Conservation (phyloP, 1,139 yeast genomes). For the Zygosaccharomyces pseudobailii region DNA sequence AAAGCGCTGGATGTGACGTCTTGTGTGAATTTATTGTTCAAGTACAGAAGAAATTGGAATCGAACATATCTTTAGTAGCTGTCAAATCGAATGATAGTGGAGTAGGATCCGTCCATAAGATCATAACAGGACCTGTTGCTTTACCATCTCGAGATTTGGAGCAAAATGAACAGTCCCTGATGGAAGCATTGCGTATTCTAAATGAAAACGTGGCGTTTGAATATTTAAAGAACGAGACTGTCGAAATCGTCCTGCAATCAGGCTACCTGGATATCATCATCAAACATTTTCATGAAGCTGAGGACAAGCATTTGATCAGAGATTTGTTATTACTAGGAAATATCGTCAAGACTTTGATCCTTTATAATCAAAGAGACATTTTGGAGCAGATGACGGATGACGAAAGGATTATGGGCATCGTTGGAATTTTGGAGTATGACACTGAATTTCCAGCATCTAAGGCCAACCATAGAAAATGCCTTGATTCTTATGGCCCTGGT, state of each 20-base stretch:
- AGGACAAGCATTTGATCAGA: conserved; percentile 44
- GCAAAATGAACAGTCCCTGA: conserved; percentile 42
- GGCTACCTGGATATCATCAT: conserved; percentile 53
- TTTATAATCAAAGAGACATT: conserved; percentile 66
- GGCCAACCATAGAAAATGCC: conserved; percentile 70
- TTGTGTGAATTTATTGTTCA: conserved; percentile 74
- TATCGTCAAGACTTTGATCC: conserved; percentile 61
- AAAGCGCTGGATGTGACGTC: conserved; percentile 81
- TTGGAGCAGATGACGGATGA: conserved; percentile 66
- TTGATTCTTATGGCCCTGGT: conserved; percentile 47
- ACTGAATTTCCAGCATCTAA: conserved; percentile 75
- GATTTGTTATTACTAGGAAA: conserved; percentile 64
- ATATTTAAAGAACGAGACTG: conserved; percentile 50
- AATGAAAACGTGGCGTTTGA: conserved; percentile 56
- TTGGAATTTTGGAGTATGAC: conserved; percentile 89
- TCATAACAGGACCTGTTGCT: conserved; percentile 73
- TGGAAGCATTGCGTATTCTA: conserved; percentile 46
- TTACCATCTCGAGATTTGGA: conserved; percentile 57
- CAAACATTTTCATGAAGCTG: conserved; percentile 51
- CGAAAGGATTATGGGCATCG: conserved; percentile 54
- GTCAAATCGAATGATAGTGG: conserved; percentile 52
- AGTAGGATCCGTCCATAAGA: conserved; percentile 49
- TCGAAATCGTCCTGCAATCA: conserved; percentile 46
- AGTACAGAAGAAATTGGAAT: conserved; percentile 61
- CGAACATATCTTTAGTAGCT: conserved; percentile 67